phyloP scores from a whole-genome alignment of 163 green algal genomes.

The Coccomyxa subellipsoidea region DNA sequence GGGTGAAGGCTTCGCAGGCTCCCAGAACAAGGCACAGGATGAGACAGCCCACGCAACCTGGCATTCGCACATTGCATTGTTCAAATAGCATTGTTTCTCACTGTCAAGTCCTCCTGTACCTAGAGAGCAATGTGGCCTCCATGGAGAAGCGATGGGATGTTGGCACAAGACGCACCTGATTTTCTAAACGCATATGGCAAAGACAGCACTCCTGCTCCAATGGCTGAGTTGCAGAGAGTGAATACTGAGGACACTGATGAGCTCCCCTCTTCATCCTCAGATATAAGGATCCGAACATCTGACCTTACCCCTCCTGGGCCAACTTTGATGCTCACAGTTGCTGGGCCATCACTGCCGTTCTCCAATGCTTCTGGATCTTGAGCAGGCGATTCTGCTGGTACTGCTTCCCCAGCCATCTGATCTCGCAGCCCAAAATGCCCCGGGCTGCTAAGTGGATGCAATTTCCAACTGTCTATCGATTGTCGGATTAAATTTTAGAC shows the following conservation, averaged over 20 bases:
- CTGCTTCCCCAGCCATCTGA: background rate
- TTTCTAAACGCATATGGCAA: constrained; percentile 62
- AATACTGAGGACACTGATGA: constrained; percentile 46
- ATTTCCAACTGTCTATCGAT: too few relatives aligned
- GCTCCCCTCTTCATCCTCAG: constrained; percentile 5
- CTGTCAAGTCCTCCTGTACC: background rate
- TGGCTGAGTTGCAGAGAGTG: constrained; percentile 64
- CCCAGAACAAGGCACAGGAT: constrained; percentile 42
- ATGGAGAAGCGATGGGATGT: background rate
- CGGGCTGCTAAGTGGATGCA: too few relatives aligned
- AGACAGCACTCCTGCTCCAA: constrained; percentile 77
- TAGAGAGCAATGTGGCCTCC: background rate
- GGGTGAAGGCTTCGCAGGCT: constrained; percentile 46
- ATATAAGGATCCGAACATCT: background rate
- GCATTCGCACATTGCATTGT: too few relatives aligned
- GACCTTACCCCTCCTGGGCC: background rate
- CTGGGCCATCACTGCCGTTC: background rate
- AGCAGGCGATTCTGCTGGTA: background rate
- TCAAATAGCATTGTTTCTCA: too few relatives aligned
- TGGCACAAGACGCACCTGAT: constrained; percentile 19
- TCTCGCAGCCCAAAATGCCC: too few relatives aligned
- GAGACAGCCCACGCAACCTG: constrained; percentile 39
- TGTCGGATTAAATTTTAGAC: too few relatives aligned
- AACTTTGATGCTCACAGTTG: background rate
- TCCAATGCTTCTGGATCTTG: background rate